Conservation (phyloP, 768 basidiomycete species). For the Tulasnella calospora region DNA sequence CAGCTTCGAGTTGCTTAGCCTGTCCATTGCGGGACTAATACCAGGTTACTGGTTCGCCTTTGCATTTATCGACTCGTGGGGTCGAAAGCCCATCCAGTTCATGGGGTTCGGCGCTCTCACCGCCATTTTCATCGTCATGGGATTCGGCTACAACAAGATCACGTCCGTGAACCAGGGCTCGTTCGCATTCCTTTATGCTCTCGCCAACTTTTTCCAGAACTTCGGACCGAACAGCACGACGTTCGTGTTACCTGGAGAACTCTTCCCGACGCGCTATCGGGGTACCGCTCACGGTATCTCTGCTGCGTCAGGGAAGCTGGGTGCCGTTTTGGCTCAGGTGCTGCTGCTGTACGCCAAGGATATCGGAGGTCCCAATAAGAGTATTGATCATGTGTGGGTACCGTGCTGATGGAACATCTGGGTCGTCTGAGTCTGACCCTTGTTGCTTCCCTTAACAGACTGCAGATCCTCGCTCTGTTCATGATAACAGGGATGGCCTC, state of each 20-base stretch:
- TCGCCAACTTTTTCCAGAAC: slow-evolving; percentile 38
- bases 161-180: slow-evolving; percentile 33
- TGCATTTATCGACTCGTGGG: slow-evolving; percentile 37
- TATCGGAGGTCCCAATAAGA: slow-evolving; percentile 18
- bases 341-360: slow-evolving; percentile 31
- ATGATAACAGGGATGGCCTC: slow-evolving; percentile 36
- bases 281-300: slow-evolving; percentile 38
- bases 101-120: slow-evolving; percentile 37
- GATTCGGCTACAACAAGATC: slow-evolving; percentile 38
- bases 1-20: slow-evolving; percentile 2
- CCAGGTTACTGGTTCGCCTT: slow-evolving; percentile 39
- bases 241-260: slow-evolving; percentile 38
- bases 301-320: slow-evolving; percentile 40
- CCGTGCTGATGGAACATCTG: not conserved
- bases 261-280: slow-evolving; percentile 40
- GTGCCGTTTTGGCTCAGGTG: slow-evolving; percentile 41
- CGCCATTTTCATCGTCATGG: slow-evolving; percentile 33
- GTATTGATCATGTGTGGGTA: not conserved
- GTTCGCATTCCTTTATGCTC: slow-evolving; percentile 37
- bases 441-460: slow-evolving; percentile 30
- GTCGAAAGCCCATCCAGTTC: slow-evolving; percentile 39
- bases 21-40: slow-evolving; percentile 39
- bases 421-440: not conserved
- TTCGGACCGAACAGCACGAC: slow-evolving; percentile 37
- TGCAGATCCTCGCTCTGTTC: slow-evolving; percentile 38